A percentile compares a stretch with the other conserved stretches of the same genome.
These are phyloP conservation scores for Aspergillus candidus DNA, from an alignment of 2,329 filamentous ascomycete species.

Conservation along the genomic window DNA sequence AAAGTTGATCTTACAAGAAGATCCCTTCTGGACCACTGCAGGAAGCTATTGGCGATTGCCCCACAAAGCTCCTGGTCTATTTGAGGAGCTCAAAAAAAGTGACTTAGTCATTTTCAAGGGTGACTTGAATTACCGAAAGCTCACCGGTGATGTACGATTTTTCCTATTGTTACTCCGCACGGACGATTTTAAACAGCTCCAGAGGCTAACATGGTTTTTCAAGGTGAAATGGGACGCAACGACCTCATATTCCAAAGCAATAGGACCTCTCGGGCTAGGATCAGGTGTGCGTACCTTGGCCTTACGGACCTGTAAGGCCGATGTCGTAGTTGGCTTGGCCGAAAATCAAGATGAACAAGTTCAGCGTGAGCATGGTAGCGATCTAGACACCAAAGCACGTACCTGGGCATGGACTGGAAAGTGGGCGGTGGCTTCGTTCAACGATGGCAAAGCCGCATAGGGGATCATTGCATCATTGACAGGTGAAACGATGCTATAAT, in stretches of 20 bases:
- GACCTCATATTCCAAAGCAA: conserved; percentile 75
- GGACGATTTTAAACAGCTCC: neutral
- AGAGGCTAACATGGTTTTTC: conserved; percentile 3
- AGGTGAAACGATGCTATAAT: too few relatives aligned
- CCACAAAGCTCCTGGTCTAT: conserved; percentile 57
- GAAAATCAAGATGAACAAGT: conserved; percentile 78
- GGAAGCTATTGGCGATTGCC: conserved; percentile 89
- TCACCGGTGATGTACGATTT: conserved; percentile 75
- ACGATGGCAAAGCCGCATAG: conserved; percentile 52
- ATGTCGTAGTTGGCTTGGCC: conserved; percentile 85
- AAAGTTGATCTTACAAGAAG: conserved; percentile 73
- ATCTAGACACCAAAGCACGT: conserved; percentile 57
- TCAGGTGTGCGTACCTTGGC: conserved; percentile 82
- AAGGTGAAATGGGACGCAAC: conserved; percentile 65
- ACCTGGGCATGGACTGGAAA: conserved; percentile 96
- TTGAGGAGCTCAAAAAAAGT: conserved; percentile 71
- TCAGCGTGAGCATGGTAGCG: conserved; percentile 61
- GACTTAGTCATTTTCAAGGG: conserved; percentile 96
- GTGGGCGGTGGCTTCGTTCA: conserved; percentile 91
- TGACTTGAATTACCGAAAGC: conserved; percentile 91
- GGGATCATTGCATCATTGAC: too few relatives aligned
- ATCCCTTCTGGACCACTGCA: conserved; percentile 83
- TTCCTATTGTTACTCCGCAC: neutral
- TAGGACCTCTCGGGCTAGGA: conserved; percentile 75
- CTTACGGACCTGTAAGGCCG: conserved; percentile 90